These are phyloP conservation scores for Viola pubescens DNA, from an alignment of 441 rosid genomes.

Conservation along the genomic window DNA sequence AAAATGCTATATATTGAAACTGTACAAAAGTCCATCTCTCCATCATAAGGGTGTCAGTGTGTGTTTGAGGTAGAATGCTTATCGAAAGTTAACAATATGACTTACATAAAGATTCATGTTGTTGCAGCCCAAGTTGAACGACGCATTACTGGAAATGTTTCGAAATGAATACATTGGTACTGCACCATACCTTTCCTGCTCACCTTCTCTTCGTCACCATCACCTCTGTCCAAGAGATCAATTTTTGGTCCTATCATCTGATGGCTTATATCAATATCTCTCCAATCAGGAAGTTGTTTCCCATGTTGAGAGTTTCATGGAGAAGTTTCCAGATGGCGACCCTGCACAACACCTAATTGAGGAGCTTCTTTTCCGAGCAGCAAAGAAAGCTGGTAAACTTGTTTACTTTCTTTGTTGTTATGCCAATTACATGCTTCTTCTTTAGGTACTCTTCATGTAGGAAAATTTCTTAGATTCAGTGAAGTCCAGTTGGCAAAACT, in stretches of 20 bases:
- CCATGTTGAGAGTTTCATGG: slow-evolving; percentile 67
- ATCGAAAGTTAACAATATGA: too few species aligned
- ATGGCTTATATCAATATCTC: slow-evolving; percentile 90
- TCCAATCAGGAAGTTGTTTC: slow-evolving; percentile 90
- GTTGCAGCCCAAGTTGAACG: slow-evolving; percentile 81
- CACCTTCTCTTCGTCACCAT: slow-evolving; percentile 80
- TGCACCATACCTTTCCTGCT: slow-evolving; percentile 77
- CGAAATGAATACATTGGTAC: slow-evolving; percentile 84
- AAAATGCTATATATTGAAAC: too few species aligned
- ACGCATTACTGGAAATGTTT: slow-evolving; percentile 78
- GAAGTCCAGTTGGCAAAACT: not conserved
- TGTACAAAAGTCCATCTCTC: too few species aligned
- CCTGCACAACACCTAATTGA: slow-evolving; percentile 93
- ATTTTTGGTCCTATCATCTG: slow-evolving; percentile 87
- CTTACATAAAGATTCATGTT: not conserved
- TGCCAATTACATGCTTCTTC: slow-evolving; percentile 5
- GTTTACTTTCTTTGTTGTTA: not conserved
- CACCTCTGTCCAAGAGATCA: slow-evolving; percentile 73
- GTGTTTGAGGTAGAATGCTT: too few species aligned
- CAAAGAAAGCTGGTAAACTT: slow-evolving; percentile 84
- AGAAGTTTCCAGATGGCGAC: slow-evolving; percentile 92
- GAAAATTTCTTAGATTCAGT: slow-evolving; percentile 7
- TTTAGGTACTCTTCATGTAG: not conserved
- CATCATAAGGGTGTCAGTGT: too few species aligned
- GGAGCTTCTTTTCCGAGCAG: slow-evolving; percentile 85